These are phyloP conservation scores for Komagataella mondaviorum DNA, from an alignment of 805 yeast species.

Conservation along the genomic window DNA sequence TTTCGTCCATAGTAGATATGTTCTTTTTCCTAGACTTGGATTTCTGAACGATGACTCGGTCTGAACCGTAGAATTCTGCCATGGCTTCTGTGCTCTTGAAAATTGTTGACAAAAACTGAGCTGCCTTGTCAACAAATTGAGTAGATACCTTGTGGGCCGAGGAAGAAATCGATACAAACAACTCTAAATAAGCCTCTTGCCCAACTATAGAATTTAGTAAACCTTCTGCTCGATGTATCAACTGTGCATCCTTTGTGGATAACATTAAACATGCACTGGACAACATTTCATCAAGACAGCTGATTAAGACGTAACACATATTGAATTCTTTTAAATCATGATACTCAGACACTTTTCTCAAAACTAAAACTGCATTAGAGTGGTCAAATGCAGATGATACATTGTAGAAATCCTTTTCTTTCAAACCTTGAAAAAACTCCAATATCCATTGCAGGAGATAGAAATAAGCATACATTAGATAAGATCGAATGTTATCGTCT, in stretches of 20 bases:
- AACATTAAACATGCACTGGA: conserved; percentile 22
- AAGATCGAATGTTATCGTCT: conserved; percentile 18
- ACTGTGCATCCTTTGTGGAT: conserved; percentile 29
- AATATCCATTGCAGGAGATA: conserved; percentile 65
- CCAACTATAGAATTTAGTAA: conserved; percentile 49
- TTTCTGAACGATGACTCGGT: not conserved
- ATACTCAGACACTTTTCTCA: conserved; percentile 23
- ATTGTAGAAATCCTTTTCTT: conserved; percentile 15
- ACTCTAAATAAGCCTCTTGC: conserved; percentile 42
- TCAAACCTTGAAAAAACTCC: conserved; percentile 38
- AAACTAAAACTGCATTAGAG: conserved; percentile 40
- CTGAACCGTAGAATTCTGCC: not conserved
- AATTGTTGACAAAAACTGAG: conserved; percentile 52
- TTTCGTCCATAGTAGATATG: conserved; percentile 29
- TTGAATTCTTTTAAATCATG: conserved; percentile 34
- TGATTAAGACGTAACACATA: conserved; percentile 56
- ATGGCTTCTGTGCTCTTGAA: conserved; percentile 23
- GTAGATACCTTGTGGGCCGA: conserved; percentile 52
- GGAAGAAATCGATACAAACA: conserved; percentile 46
- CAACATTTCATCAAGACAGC: conserved; percentile 52
- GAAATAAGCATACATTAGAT: conserved; percentile 32
- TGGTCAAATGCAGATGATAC: conserved; percentile 38
- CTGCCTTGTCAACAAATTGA: conserved; percentile 41
- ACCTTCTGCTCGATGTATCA: conserved; percentile 22
- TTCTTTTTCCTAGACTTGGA: not conserved